Evolutionary conservation across 371 early-diverging fungal genomes (phyloP), one percentile per base, ranked within the genome.

Genomic region (Vavraia culicis): DNA sequence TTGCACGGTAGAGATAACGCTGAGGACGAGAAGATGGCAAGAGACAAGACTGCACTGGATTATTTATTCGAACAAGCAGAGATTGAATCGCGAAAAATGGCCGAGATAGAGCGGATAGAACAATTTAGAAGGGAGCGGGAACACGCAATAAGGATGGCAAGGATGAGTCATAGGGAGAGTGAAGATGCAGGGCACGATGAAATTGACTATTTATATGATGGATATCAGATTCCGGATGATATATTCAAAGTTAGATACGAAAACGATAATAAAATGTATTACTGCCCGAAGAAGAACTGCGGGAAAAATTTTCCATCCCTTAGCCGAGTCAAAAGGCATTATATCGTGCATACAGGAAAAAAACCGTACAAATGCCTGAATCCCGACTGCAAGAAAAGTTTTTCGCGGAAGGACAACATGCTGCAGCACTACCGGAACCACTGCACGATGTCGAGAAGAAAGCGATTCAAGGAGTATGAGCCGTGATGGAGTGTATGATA

Each of bases 361-460:
- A 69, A 69, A 40, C 69, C 69, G 14, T 71, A 64, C 48, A 67
- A 63, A 46, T 71, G 71, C 49, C 31, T 59, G n/a, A 68, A 63
- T 36, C 18, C 33, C n/a, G 53, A 57, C 10, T 71, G 71, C 46
- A 36, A 32, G 14, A 68, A 61, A 49, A 60, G 54, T 33, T 71
- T 71, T 51, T 68, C 68, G 22, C 31, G 71, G 39, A 66, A 67
- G 31, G 71, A 71, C 37, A 71, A 71, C 45, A 71, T 71, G 71
- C 38, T 67, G n/a, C 69, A 71, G 49, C 71, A 71, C 35, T 71
- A 64, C 41, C 62, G 60, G 35, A 55, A 47, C 2, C 71, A 71
- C 40, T 71, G 71, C 41, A 49, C 27, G 27, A 27, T 27, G 27
- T 27, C 27, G 7, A 27, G 27, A 27, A 27, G 27, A 27, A 27